Percentiles rank a stretch among this genome's conserved stretches.
Evolutionary conservation across 2,329 filamentous ascomycete species (phyloP).

Genomic region (Aspergillus udagawae): DNA sequence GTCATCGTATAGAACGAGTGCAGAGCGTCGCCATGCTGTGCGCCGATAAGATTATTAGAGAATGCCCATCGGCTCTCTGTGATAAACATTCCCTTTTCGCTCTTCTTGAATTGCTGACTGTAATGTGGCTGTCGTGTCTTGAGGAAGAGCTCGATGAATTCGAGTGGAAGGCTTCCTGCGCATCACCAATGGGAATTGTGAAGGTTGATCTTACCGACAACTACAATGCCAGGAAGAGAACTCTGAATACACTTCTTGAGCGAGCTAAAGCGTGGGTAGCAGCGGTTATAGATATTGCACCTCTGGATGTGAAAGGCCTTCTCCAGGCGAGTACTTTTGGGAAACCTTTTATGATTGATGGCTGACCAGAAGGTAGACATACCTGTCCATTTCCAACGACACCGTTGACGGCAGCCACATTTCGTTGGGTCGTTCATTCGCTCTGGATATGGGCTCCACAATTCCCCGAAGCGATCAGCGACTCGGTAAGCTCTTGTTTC

Average conservation of each 20-base stretch:
- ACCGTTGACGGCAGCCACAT: slow-evolving; percentile 88
- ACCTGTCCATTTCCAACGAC: slow-evolving; percentile 91
- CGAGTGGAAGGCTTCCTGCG: slow-evolving; percentile 76
- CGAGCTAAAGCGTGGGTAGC: slow-evolving; percentile 78
- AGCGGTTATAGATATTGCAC: slow-evolving; percentile 75
- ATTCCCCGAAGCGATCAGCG: slow-evolving; percentile 85
- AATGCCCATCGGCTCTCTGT: slow-evolving; percentile 85
- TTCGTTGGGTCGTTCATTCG: slow-evolving; percentile 88
- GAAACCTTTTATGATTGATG: neutral
- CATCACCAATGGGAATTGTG: slow-evolving; percentile 71
- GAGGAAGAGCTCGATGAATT: slow-evolving; percentile 95
- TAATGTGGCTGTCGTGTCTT: slow-evolving; percentile 94
- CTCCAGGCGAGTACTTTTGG: slow-evolving; percentile 51
- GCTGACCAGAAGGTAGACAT: slow-evolving; percentile 57
- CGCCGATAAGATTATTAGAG: slow-evolving; percentile 78
- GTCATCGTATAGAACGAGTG: slow-evolving; percentile 86
- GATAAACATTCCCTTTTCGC: slow-evolving; percentile 89
- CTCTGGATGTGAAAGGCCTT: slow-evolving; percentile 89
- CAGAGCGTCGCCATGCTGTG: slow-evolving; percentile 80
- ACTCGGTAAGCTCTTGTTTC: slow-evolving; percentile 47
- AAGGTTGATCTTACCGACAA: slow-evolving; percentile 91
- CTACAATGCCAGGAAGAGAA: slow-evolving; percentile 74
- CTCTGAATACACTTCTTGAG: slow-evolving; percentile 71
- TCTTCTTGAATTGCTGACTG: slow-evolving; percentile 80
- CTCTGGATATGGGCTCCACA: slow-evolving; percentile 81